Evolutionary conservation across 2,329 filamentous ascomycete species (phyloP).

Genomic region (Penicillium concentricum): DNA sequence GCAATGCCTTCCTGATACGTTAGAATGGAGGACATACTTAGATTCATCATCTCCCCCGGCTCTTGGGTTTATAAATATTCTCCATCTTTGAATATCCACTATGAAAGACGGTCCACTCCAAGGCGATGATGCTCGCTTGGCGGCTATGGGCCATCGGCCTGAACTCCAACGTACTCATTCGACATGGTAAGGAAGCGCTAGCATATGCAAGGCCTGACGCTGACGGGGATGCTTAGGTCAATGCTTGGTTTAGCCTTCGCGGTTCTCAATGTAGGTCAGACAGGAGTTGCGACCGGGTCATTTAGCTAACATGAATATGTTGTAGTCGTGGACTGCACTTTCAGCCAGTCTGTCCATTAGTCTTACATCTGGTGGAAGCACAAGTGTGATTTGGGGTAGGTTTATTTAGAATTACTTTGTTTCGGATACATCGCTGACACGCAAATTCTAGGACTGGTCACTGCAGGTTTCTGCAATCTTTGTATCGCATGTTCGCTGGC

Average conservation of each 20-base stretch:
- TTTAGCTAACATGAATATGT: conserved; percentile 9
- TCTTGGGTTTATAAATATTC: not conserved
- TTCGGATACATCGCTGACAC: not conserved
- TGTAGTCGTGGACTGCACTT: conserved; percentile 61
- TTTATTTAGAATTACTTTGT: not conserved
- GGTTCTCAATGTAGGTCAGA: conserved; percentile 51
- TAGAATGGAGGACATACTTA: not conserved
- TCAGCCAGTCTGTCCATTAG: conserved; percentile 59
- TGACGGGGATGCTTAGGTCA: conserved; percentile 31
- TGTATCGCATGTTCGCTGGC: conserved; percentile 67
- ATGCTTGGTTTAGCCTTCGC: conserved; percentile 63
- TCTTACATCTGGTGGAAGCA: conserved; percentile 70
- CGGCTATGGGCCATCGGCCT: conserved; percentile 53
- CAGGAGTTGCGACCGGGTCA: not conserved
- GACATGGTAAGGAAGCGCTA: conserved; percentile 37
- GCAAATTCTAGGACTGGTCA: conserved; percentile 43
- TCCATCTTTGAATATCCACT: not conserved
- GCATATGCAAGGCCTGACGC: not conserved
- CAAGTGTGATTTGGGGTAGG: conserved; percentile 70
- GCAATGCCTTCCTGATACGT: conserved; percentile 4
- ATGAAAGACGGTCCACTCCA: conserved; percentile 20
- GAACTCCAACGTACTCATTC: conserved; percentile 59
- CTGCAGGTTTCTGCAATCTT: conserved; percentile 67
- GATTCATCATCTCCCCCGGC: not conserved
- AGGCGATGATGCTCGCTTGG: conserved; percentile 24